Percentiles rank a stretch among this genome's conserved stretches.
Conservation (phyloP, 306 rosid species). For the Vigna trinervia region DNA sequence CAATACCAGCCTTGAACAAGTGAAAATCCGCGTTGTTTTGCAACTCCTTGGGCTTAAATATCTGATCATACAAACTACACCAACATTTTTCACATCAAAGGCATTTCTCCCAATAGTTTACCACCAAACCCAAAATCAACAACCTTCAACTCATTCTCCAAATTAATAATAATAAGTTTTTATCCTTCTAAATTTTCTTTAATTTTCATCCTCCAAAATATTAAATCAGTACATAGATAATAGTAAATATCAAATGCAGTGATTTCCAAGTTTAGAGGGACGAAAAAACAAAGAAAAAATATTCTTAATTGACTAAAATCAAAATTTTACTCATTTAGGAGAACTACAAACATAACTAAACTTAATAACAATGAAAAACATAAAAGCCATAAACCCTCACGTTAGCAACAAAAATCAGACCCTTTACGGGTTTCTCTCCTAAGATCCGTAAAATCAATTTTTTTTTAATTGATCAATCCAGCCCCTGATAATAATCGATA, state of each 20-base stretch:
- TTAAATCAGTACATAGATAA: too few relatives aligned
- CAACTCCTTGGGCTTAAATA: constrained; percentile 89
- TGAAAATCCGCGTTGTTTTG: constrained; percentile 74
- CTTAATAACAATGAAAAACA: neutral
- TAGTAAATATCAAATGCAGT: too few relatives aligned
- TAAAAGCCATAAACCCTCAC: neutral
- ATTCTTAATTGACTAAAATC: too few relatives aligned
- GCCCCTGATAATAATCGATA: constrained; percentile 5
- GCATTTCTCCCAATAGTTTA: constrained; percentile 19
- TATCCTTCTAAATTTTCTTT: too few relatives aligned
- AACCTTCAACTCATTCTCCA: constrained; percentile 18
- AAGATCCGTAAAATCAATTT: constrained; percentile 35
- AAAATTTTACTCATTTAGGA: too few relatives aligned
- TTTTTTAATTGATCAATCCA: neutral
- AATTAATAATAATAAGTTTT: neutral
- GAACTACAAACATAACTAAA: too few relatives aligned
- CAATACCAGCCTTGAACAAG: constrained; percentile 85
- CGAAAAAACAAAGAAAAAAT: too few relatives aligned
- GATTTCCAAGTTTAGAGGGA: too few relatives aligned
- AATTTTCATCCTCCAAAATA: too few relatives aligned
- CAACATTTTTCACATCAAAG: constrained; percentile 35
- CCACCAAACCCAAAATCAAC: neutral
- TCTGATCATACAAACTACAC: constrained; percentile 74
- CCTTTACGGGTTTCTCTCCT: neutral
- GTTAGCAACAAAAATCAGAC: constrained; percentile 1